These are phyloP conservation scores for Saccharomycopsis oosterbeekiorum DNA, from an alignment of 805 yeast genomes.

Conservation along the genomic window DNA sequence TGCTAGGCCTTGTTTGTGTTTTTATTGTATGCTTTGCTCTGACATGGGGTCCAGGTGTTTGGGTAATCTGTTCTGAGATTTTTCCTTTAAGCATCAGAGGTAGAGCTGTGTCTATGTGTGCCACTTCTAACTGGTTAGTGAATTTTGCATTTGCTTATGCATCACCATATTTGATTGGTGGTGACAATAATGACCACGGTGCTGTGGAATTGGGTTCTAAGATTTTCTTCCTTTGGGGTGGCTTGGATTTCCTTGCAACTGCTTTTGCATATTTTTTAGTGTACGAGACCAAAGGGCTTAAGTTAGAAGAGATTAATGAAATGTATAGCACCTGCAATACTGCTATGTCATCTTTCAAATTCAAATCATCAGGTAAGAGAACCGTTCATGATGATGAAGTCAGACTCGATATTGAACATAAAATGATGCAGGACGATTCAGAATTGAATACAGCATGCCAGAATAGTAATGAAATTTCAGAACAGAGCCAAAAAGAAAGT, in stretches of 20 bases:
- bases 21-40: conserved; percentile 73
- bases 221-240: conserved; percentile 77
- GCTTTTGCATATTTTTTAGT: conserved; percentile 56
- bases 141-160: conserved; percentile 66
- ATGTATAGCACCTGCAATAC: conserved; percentile 50
- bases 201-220: conserved; percentile 62
- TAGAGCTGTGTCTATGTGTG: conserved; percentile 64
- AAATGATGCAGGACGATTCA: background rate
- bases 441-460: background rate
- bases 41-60: conserved; percentile 75
- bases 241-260: conserved; percentile 49
- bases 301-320: conserved; percentile 74
- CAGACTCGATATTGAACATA: background rate
- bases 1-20: conserved; percentile 56
- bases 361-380: background rate
- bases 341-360: conserved; percentile 12
- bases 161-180: conserved; percentile 67
- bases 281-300: conserved; percentile 72
- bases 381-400: background rate
- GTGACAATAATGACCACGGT: conserved; percentile 37
- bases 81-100: conserved; percentile 68
- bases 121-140: conserved; percentile 73
- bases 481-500: background rate
- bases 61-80: conserved; percentile 62
- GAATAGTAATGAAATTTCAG: background rate